Evolutionary conservation across 129 eudicot genomes (phyloP).

Genomic region (Helianthus tuberosus): DNA sequence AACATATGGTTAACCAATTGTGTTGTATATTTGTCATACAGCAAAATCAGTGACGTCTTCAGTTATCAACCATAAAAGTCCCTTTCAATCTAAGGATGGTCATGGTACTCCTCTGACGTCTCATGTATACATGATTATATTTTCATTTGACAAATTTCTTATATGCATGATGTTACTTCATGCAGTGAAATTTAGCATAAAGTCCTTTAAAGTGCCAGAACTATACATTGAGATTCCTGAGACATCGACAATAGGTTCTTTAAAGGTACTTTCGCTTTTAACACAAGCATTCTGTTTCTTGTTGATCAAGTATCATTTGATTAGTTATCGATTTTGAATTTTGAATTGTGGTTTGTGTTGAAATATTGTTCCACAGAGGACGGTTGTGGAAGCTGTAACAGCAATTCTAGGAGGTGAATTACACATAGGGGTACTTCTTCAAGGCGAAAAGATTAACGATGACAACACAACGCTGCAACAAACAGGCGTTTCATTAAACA

Average conservation of each 20-base stretch:
- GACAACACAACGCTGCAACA: constrained; percentile 80
- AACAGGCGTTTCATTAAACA: constrained; percentile 65
- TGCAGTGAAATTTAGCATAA: constrained; percentile 86
- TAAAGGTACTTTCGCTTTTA: constrained; percentile 60
- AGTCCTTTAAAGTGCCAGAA: constrained; percentile 94
- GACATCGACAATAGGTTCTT: constrained; percentile 83
- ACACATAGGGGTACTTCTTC: constrained; percentile 81
- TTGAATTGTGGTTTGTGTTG: constrained; percentile 9
- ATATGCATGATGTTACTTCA: constrained; percentile 30
- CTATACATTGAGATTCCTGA: constrained; percentile 93
- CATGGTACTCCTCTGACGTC: constrained; percentile 46
- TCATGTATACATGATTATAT: background rate
- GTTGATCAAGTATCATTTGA: constrained; percentile 3
- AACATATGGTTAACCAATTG: constrained; percentile 14
- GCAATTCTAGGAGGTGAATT: constrained; percentile 78
- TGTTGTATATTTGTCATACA: constrained; percentile 30
- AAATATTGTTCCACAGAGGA: constrained; percentile 48
- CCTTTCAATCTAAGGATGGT: constrained; percentile 48
- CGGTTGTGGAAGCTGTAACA: constrained; percentile 80
- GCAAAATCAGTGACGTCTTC: constrained; percentile 49
- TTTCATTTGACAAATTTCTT: constrained; percentile 24
- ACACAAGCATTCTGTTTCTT: constrained; percentile 13
- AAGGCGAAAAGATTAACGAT: constrained; percentile 83
- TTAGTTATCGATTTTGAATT: background rate
- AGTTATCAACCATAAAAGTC: constrained; percentile 36